A percentile compares a stretch with the other conserved stretches of the same genome.
Evolutionary conservation across 2,329 filamentous ascomycete genomes (phyloP).

Genomic region (Ascochyta lentis): DNA sequence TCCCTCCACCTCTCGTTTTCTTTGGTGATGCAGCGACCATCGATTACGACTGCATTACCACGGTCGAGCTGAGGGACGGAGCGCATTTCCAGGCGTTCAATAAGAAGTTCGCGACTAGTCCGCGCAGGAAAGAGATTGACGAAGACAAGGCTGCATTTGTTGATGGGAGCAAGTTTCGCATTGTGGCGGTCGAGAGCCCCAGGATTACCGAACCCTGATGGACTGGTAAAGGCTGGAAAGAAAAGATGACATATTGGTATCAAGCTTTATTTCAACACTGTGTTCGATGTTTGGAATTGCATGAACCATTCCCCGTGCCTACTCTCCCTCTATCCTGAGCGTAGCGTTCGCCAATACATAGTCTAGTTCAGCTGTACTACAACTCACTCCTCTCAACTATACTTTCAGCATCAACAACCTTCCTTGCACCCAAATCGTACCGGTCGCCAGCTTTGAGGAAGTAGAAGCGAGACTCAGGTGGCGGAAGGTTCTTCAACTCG

Average conservation of each 20-base stretch:
- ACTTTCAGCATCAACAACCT: slow-evolving; percentile 14
- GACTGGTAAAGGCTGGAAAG: background rate
- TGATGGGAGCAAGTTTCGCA: slow-evolving; percentile 19
- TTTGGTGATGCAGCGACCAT: slow-evolving; percentile 15
- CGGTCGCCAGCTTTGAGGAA: slow-evolving; percentile 29
- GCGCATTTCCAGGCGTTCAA: slow-evolving; percentile 28
- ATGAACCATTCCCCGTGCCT: background rate
- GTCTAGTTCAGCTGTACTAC: background rate
- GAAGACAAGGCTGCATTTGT: slow-evolving; percentile 24
- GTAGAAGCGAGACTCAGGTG: slow-evolving; percentile 27
- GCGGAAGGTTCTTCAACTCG: slow-evolving; percentile 22
- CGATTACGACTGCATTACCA: slow-evolving; percentile 28
- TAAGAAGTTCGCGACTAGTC: slow-evolving; percentile 13
- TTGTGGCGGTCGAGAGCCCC: slow-evolving; percentile 24
- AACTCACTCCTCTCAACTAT: slow-evolving; percentile 8
- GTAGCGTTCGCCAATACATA: background rate
- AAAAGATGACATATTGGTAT: background rate
- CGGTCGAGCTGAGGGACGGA: slow-evolving; percentile 25
- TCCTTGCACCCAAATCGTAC: slow-evolving; percentile 27
- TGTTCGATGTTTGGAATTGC: background rate
- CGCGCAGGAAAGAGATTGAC: slow-evolving; percentile 10
- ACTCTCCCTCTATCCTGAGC: background rate
- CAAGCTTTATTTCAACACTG: background rate
- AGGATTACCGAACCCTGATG: slow-evolving; percentile 19
- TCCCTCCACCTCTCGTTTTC: slow-evolving; percentile 13